phyloP scores from a whole-genome alignment of 768 basidiomycete genomes.

The Paxillus rubicundulus region DNA sequence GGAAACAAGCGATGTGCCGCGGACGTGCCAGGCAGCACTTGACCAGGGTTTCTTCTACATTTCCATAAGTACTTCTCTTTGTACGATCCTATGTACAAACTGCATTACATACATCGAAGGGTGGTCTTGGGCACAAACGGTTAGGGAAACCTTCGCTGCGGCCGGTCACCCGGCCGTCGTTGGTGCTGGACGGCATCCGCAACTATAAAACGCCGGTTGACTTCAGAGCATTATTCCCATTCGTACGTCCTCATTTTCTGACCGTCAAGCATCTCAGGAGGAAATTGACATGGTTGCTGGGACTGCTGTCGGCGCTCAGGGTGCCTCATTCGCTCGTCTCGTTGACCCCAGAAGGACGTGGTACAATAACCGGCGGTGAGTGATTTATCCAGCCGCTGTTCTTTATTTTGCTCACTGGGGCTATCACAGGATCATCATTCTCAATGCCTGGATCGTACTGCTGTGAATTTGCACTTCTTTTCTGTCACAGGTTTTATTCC shows the following conservation, averaged over 20 bases:
- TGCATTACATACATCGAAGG: too few species aligned
- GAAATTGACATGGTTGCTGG: constrained; percentile 50
- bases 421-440: constrained; percentile 34
- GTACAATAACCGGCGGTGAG: constrained; percentile 76
- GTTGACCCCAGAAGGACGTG: constrained; percentile 66
- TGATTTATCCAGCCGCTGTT: not conserved
- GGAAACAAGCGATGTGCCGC: too few species aligned
- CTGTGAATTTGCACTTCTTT: constrained; percentile 40
- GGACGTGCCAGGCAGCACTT: too few species aligned
- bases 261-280: not conserved
- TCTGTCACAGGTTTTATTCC: not conserved
- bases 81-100: too few species aligned
- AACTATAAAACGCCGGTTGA: too few species aligned
- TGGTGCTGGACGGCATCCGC: too few species aligned
- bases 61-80: too few species aligned
- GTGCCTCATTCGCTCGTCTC: constrained; percentile 48
- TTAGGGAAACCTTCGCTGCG: too few species aligned
- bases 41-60: too few species aligned
- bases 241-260: constrained; percentile 7
- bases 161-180: too few species aligned
- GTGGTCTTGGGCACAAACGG: too few species aligned
- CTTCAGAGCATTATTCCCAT: too few species aligned
- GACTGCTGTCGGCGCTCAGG: constrained; percentile 31
- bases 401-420: not conserved
- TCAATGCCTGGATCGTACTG: constrained; percentile 70